phyloP scores from a whole-genome alignment of 202 grass and related monocot species.

The Panicum virgatum region DNA sequence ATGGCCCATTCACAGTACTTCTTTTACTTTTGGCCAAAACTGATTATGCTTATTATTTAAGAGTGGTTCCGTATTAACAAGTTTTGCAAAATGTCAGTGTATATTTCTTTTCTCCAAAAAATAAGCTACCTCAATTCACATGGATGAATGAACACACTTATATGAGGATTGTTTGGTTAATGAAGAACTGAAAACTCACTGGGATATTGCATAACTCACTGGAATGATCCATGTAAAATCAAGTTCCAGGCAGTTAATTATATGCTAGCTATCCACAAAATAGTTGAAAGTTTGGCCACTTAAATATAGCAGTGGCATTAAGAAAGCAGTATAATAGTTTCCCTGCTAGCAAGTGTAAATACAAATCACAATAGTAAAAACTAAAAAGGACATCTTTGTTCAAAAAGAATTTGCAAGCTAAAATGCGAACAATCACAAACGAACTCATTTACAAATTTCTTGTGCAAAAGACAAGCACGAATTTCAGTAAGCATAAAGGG shows the following conservation, averaged over 20 bases:
- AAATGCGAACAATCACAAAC: background rate
- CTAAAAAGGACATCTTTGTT: background rate
- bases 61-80: background rate
- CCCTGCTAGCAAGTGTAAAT: background rate
- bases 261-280: conserved; percentile 4
- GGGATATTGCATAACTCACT: background rate
- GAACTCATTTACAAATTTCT: background rate
- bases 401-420: background rate
- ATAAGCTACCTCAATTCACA: background rate
- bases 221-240: background rate
- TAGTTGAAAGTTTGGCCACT: background rate
- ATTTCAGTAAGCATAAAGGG: conserved; percentile 18
- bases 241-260: background rate
- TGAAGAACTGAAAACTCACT: background rate
- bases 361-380: background rate
- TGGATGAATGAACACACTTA: background rate
- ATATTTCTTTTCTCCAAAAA: background rate
- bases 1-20: background rate
- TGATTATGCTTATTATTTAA: background rate
- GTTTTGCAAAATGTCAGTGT: background rate
- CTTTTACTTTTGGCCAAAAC: background rate
- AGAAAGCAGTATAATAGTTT: background rate
- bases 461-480: background rate
- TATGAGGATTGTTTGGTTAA: background rate
- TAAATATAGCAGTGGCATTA: background rate